phyloP scores from a whole-genome alignment of 441 rosid genomes.

The Erodium chrysanthum region DNA sequence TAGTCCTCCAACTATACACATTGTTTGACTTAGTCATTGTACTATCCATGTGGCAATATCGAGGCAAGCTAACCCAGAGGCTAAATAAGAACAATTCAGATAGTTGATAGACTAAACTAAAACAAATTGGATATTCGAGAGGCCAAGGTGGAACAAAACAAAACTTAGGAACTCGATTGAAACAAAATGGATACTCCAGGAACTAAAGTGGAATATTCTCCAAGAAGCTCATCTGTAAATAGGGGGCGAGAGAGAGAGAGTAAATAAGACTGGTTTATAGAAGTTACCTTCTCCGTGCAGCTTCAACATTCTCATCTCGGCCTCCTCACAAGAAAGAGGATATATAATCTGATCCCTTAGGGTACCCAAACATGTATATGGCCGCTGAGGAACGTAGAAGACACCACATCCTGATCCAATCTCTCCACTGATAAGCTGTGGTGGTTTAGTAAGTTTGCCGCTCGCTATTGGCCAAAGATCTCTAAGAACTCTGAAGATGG shows the following conservation, averaged over 20 bases:
- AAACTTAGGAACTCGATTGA: neutral
- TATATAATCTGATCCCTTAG: slow-evolving; percentile 97
- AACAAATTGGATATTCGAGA: too few relatives aligned
- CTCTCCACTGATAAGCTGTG: slow-evolving; percentile 42
- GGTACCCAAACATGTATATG: slow-evolving; percentile 95
- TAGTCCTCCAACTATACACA: neutral
- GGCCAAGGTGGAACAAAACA: neutral
- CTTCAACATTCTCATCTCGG: slow-evolving; percentile 43
- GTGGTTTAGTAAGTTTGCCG: slow-evolving; percentile 70
- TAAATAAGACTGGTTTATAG: slow-evolving; percentile 1
- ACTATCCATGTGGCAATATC: neutral
- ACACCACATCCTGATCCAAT: slow-evolving; percentile 54
- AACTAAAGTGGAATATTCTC: neutral
- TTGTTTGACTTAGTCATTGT: neutral
- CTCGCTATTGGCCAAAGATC: slow-evolving; percentile 92
- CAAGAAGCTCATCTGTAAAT: too few relatives aligned
- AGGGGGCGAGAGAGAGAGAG: too few relatives aligned
- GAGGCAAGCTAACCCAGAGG: neutral
- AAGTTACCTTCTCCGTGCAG: slow-evolving; percentile 45
- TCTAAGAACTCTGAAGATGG: slow-evolving; percentile 88
- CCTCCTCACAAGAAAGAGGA: slow-evolving; percentile 88
- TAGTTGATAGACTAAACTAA: neutral
- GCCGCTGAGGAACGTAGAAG: slow-evolving; percentile 92
- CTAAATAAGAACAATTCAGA: too few relatives aligned
- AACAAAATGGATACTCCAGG: slow-evolving; percentile 17